phyloP scores from a whole-genome alignment of 495 filamentous ascomycete genomes.

The Aspergillus heteromorphus region DNA sequence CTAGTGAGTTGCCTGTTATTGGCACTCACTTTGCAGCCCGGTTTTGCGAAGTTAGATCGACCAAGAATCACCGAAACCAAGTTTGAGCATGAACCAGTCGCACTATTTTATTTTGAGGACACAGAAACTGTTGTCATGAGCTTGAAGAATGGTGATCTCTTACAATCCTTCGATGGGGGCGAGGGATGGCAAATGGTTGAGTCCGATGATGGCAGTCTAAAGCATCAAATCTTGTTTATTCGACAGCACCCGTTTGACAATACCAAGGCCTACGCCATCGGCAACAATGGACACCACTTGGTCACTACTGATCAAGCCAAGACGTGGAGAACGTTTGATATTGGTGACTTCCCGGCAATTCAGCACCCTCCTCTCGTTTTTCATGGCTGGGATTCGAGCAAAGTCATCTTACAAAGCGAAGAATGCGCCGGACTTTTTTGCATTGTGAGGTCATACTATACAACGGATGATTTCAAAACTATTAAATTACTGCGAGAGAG shows the following conservation, averaged over 20 bases:
- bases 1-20: slow-evolving; percentile 34
- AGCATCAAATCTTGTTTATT: slow-evolving; percentile 55
- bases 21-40: slow-evolving; percentile 24
- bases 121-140: slow-evolving; percentile 73
- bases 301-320: slow-evolving; percentile 74
- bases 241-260: slow-evolving; percentile 71
- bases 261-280: slow-evolving; percentile 72
- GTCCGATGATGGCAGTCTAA: slow-evolving; percentile 47
- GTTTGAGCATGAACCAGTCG: slow-evolving; percentile 56
- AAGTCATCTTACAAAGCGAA: slow-evolving; percentile 74
- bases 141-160: slow-evolving; percentile 47
- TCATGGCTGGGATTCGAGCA: slow-evolving; percentile 73
- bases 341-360: slow-evolving; percentile 43
- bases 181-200: slow-evolving; percentile 62
- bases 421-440: slow-evolving; percentile 49
- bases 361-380: slow-evolving; percentile 54
- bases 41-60: slow-evolving; percentile 37
- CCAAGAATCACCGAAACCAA: slow-evolving; percentile 48
- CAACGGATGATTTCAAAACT: slow-evolving; percentile 72
- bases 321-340: slow-evolving; percentile 69
- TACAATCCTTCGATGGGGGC: slow-evolving; percentile 74
- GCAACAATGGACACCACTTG: slow-evolving; percentile 62
- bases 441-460: slow-evolving; percentile 60
- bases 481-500: slow-evolving; percentile 55
- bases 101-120: slow-evolving; percentile 82